phyloP scores from a whole-genome alignment of 1,284 basidiomycete genomes.

The Phellopilus nigrolimitatus region DNA sequence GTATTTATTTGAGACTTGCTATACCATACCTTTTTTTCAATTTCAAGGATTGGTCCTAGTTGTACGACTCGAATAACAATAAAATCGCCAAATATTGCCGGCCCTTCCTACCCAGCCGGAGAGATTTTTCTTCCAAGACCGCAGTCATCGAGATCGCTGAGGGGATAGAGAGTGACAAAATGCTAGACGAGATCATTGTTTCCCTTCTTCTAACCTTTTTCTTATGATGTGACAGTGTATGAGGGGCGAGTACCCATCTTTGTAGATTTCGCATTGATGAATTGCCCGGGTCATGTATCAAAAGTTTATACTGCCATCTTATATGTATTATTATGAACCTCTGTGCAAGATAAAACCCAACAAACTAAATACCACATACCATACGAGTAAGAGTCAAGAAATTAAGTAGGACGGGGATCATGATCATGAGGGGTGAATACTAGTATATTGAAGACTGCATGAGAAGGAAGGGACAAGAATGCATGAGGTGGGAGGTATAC shows the following conservation, averaged over 20 bases:
- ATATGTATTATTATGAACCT: not conserved
- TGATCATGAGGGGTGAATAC: not conserved
- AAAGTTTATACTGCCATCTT: not conserved
- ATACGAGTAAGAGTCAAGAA: not conserved
- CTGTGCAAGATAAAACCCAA: not conserved
- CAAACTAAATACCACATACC: not conserved
- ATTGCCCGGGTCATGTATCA: no score
- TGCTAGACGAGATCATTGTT: constrained; percentile 14
- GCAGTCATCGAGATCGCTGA: constrained; percentile 9
- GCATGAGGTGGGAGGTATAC: not conserved
- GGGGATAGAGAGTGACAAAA: constrained; percentile 6
- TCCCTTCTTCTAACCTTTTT: constrained; percentile 6
- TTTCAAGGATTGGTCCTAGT: not conserved
- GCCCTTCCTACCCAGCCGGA: constrained; percentile 5
- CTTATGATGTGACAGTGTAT: not conserved
- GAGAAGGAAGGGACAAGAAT: not conserved
- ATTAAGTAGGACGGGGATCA: not conserved
- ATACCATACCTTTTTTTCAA: not conserved
- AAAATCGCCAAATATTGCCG: constrained; percentile 2
- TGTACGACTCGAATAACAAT: constrained; percentile 6
- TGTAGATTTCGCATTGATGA: no score
- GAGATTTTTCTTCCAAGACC: not conserved
- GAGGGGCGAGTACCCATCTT: no score
- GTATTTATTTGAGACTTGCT: not conserved
- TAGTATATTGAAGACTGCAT: not conserved